Conservation (phyloP, 352 stramenopile genomes). For the Pythium folliculosum region DNA sequence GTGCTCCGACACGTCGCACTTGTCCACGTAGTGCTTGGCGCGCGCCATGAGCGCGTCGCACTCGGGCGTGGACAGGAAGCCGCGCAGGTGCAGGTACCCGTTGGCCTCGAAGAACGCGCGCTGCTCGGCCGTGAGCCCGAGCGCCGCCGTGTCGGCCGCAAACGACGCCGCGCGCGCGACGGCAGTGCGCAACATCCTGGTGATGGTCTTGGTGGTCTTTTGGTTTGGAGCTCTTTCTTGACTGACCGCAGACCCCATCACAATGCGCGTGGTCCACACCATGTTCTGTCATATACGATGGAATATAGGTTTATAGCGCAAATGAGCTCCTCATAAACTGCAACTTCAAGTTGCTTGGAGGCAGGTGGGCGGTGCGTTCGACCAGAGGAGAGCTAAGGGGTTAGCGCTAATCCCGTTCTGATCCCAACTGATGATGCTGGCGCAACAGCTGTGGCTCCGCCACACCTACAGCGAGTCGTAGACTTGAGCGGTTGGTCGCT, state of each 20-base stretch:
- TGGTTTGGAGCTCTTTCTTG: too few species aligned
- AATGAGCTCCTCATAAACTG: background rate
- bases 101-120: conserved; percentile 62
- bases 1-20: conserved; percentile 65
- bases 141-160: conserved; percentile 9
- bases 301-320: background rate
- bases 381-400: background rate
- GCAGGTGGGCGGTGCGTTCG: background rate
- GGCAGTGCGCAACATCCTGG: background rate
- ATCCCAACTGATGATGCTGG: background rate
- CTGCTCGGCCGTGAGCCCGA: conserved; percentile 56
- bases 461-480: too few species aligned
- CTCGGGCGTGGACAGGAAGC: conserved; percentile 38
- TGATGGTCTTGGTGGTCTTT: too few species aligned
- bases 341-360: background rate
- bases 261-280: background rate
- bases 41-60: conserved; percentile 64
- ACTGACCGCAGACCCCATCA: too few species aligned
- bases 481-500: too few species aligned
- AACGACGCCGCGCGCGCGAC: conserved; percentile 1
- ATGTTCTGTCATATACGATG: background rate
- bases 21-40: conserved; percentile 49
- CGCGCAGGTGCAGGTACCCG: conserved; percentile 63
- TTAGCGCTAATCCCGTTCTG: background rate
- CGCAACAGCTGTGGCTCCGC: too few species aligned